Conservation (phyloP, 2,329 filamentous ascomycete genomes). For the Tolypocladium inflatum region DNA sequence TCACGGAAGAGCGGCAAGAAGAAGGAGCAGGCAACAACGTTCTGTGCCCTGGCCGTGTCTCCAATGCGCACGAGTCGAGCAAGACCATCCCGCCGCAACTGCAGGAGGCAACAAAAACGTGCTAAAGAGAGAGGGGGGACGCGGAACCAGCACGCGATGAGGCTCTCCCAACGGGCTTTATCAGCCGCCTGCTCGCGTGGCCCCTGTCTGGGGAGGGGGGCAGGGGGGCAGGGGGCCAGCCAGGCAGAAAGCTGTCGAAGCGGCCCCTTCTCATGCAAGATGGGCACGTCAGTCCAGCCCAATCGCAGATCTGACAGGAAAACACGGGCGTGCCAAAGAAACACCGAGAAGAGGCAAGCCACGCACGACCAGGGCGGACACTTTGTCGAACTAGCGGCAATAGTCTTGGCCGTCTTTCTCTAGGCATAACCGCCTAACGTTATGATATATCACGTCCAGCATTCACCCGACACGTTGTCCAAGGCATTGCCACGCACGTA, state of each 20-base stretch:
- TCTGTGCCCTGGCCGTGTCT: neutral
- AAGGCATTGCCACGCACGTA: neutral
- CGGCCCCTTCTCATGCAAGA: neutral
- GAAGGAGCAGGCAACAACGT: neutral
- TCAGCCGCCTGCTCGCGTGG: neutral
- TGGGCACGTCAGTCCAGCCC: neutral
- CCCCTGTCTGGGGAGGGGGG: neutral
- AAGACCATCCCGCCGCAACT: neutral
- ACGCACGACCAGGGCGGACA: neutral
- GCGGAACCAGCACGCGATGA: neutral
- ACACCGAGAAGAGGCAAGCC: neutral
- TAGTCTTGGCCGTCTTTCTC: neutral
- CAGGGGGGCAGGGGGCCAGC: no score
- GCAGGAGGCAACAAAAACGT: neutral
- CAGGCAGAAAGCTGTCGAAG: neutral
- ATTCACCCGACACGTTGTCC: neutral
- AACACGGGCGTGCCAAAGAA: neutral
- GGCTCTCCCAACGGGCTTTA: neutral
- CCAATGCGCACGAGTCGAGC: neutral
- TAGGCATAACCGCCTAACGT: neutral
- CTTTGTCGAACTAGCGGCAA: neutral
- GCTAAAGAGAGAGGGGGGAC: neutral
- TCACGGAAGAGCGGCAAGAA: neutral
- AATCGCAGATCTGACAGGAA: neutral
- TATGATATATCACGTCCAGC: neutral